Conservation (phyloP, 371 early-diverging fungal genomes). For the Apophysomyces ossiformis region DNA sequence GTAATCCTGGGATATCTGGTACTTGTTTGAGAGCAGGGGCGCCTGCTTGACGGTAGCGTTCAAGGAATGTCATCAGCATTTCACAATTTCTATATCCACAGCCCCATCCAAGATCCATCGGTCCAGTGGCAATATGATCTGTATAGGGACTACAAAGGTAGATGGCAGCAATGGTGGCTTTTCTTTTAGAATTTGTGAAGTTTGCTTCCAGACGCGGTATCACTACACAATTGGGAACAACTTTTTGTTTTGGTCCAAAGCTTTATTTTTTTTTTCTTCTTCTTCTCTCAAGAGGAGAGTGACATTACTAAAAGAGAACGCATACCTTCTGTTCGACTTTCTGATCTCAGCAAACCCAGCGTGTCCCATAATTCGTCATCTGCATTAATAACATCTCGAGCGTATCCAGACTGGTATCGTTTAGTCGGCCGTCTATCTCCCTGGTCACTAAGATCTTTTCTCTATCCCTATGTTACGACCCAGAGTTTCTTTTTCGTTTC, state of each 20-base stretch:
- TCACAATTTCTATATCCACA: conserved; percentile 75
- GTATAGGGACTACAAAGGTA: conserved; percentile 35
- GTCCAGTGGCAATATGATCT: conserved; percentile 35
- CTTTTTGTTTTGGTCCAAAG: no score
- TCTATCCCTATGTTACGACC: neutral
- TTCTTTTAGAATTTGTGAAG: neutral
- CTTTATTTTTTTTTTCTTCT: no score
- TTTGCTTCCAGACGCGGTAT: conserved; percentile 6
- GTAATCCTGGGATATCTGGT: conserved; percentile 50
- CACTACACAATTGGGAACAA: neutral
- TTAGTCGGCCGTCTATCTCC: conserved; percentile 6
- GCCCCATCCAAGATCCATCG: conserved; percentile 61
- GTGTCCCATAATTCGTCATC: conserved; percentile 38
- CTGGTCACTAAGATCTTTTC: conserved; percentile 5
- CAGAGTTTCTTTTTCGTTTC: no score
- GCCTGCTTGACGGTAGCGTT: conserved; percentile 18
- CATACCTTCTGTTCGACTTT: neutral
- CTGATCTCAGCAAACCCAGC: conserved; percentile 30
- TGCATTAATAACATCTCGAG: conserved; percentile 30
- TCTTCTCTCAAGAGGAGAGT: neutral
- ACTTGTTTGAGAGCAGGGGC: conserved; percentile 21
- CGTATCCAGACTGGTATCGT: conserved; percentile 16
- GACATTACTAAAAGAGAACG: neutral
- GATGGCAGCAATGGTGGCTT: conserved; percentile 11
- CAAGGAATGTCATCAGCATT: conserved; percentile 59